Conservation (phyloP, 768 basidiomycete species). For the Clavaria fumosa region DNA sequence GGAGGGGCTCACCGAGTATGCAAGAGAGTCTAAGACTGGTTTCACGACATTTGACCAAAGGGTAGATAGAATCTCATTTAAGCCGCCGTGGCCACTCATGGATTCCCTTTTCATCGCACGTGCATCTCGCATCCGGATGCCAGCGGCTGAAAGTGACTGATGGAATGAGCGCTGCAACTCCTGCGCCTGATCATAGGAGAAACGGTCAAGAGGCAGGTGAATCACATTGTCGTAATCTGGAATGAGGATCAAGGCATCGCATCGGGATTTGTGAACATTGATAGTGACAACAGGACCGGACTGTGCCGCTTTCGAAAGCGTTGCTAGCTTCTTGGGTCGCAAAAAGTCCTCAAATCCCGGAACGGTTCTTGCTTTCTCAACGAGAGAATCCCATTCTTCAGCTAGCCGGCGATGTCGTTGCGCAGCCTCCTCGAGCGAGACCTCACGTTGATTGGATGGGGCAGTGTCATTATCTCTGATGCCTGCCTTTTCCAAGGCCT, state of each 20-base stretch:
- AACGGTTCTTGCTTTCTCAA: conserved; percentile 8
- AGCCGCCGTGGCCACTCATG: background rate
- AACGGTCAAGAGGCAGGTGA: background rate
- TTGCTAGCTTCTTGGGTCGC: background rate
- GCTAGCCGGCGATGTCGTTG: conserved; percentile 8
- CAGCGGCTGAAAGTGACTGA: background rate
- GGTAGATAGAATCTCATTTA: conserved; percentile 1
- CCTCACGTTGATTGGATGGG: background rate
- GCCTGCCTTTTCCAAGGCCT: conserved; percentile 1
- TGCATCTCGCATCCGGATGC: conserved; percentile 4
- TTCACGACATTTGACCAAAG: conserved; percentile 6
- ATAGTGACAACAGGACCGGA: conserved; percentile 12
- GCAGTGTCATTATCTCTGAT: background rate
- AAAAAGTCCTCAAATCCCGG: conserved; percentile 9
- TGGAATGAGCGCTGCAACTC: background rate
- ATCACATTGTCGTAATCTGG: conserved; percentile 1
- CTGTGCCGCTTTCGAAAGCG: conserved; percentile 3
- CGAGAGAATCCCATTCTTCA: conserved; percentile 9
- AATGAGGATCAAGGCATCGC: conserved; percentile 12
- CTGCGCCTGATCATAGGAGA: background rate
- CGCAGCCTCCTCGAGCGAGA: conserved; percentile 1
- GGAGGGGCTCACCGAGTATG: conserved; percentile 2
- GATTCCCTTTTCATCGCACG: too few relatives aligned
- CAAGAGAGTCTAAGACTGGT: conserved; percentile 6
- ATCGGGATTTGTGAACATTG: conserved; percentile 9